These are phyloP conservation scores for Physcomitrellopsis africana DNA, from an alignment of 225 moss, liverwort and hornwort genomes.

Conservation along the genomic window DNA sequence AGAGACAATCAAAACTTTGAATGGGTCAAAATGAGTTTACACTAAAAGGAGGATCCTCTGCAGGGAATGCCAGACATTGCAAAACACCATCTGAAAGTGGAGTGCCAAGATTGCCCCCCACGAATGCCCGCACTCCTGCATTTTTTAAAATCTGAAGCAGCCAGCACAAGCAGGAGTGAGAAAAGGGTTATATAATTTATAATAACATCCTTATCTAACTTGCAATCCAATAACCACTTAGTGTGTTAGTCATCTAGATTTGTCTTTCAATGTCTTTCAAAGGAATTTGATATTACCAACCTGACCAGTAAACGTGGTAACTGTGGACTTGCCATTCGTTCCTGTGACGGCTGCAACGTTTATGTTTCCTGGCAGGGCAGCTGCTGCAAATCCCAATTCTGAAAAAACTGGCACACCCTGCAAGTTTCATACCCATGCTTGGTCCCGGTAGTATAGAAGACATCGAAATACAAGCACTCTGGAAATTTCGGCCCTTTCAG, in stretches of 20 bases:
- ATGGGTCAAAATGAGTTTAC: constrained; percentile 50
- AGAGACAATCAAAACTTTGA: neutral
- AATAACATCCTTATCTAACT: neutral
- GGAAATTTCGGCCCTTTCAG: constrained; percentile 1
- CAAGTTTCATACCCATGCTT: constrained; percentile 19
- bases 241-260: neutral
- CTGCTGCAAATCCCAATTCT: constrained; percentile 90
- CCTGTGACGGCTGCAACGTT: constrained; percentile 90
- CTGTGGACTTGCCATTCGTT: constrained; percentile 99
- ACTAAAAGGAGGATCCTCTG: constrained; percentile 82
- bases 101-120: constrained; percentile 92
- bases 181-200: neutral
- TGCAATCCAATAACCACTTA: constrained; percentile 3
- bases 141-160: constrained; percentile 67
- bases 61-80: constrained; percentile 86
- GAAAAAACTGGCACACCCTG: constrained; percentile 87
- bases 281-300: constrained; percentile 34
- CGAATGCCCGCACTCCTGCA: constrained; percentile 82
- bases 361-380: constrained; percentile 67
- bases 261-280: neutral
- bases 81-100: constrained; percentile 89
- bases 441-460: constrained; percentile 8
- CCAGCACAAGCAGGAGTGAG: constrained; percentile 10
- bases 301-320: constrained; percentile 93
- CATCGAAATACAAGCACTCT: neutral